phyloP scores from a whole-genome alignment of 805 yeast genomes.

The Candida corydali region DNA sequence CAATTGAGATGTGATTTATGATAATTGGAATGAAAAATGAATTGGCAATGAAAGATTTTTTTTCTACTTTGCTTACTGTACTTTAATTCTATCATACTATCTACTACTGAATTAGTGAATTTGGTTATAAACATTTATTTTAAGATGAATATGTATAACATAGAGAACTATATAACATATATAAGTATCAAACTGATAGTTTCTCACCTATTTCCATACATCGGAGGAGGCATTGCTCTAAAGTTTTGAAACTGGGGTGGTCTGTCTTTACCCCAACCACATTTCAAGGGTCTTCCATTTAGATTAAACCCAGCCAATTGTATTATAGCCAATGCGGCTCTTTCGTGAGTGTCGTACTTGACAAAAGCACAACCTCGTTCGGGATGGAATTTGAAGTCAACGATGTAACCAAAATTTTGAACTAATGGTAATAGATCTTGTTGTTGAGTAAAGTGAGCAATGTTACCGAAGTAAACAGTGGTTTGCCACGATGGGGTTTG shows the following conservation, averaged over 20 bases:
- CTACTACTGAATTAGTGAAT: no score
- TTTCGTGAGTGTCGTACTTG: conserved; percentile 79
- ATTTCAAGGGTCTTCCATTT: conserved; percentile 73
- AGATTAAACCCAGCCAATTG: conserved; percentile 67
- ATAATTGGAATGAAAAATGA: no score
- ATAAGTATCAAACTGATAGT: no score
- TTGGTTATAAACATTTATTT: no score
- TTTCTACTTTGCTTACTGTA: no score
- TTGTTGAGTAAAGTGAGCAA: conserved; percentile 73
- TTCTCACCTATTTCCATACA: no score
- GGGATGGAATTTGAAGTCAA: conserved; percentile 74
- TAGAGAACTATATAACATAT: no score
- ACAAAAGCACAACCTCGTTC: conserved; percentile 88
- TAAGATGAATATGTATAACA: no score
- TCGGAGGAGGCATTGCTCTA: conserved; percentile 21
- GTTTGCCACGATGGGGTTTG: conserved; percentile 82
- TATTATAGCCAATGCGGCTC: conserved; percentile 84
- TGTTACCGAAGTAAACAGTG: conserved; percentile 83
- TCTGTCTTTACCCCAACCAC: conserved; percentile 81
- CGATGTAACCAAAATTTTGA: conserved; percentile 77
- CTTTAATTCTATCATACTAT: no score
- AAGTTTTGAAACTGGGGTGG: conserved; percentile 28
- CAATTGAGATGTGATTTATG: no score
- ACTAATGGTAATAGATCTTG: conserved; percentile 68
- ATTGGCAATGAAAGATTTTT: no score